Conservation (phyloP, 139 green algal species). For the Dunaliella primolecta region DNA sequence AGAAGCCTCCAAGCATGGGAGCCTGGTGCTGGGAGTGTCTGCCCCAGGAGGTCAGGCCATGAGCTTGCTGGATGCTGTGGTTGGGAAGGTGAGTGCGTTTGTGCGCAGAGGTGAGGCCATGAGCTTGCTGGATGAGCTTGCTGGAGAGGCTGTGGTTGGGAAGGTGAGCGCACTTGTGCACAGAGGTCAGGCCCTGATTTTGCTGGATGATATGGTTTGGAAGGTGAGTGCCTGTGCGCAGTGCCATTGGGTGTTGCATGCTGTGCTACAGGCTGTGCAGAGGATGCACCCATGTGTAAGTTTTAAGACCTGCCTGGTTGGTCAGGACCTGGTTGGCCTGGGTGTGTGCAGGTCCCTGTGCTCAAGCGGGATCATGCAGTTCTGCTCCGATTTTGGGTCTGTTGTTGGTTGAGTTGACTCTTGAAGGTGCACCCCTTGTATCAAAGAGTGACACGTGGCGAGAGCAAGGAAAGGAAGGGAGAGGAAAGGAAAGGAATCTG, state of each 20-base stretch:
- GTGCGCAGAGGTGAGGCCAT: conserved; percentile 15
- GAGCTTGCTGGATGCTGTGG: conserved; percentile 30
- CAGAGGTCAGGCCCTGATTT: conserved; percentile 14
- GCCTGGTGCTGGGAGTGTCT: conserved; percentile 46
- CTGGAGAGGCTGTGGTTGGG: conserved; percentile 38
- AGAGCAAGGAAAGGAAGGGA: too few relatives aligned
- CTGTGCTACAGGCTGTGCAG: too few relatives aligned
- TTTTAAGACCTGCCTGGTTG: too few relatives aligned
- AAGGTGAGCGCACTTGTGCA: conserved; percentile 24
- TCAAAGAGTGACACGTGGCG: too few relatives aligned
- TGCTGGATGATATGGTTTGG: conserved; percentile 19
- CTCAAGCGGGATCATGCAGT: too few relatives aligned
- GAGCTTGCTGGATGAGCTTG: conserved; percentile 1
- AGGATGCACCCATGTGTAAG: too few relatives aligned
- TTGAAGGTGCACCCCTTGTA: too few relatives aligned
- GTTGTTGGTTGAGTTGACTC: too few relatives aligned
- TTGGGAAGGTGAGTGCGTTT: conserved; percentile 39
- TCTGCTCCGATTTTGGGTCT: too few relatives aligned
- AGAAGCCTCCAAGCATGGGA: conserved; percentile 5
- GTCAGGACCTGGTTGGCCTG: too few relatives aligned
- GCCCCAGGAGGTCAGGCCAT: conserved; percentile 16
- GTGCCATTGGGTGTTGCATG: background rate
- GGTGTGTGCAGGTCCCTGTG: too few relatives aligned
- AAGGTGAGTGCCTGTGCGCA: conserved; percentile 24
- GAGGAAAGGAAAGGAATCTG: too few relatives aligned